Percentiles rank a stretch among this genome's conserved stretches.
Conservation (phyloP, 2,329 filamentous ascomycete species). For the Teratosphaeria pseudoeucalypti region DNA sequence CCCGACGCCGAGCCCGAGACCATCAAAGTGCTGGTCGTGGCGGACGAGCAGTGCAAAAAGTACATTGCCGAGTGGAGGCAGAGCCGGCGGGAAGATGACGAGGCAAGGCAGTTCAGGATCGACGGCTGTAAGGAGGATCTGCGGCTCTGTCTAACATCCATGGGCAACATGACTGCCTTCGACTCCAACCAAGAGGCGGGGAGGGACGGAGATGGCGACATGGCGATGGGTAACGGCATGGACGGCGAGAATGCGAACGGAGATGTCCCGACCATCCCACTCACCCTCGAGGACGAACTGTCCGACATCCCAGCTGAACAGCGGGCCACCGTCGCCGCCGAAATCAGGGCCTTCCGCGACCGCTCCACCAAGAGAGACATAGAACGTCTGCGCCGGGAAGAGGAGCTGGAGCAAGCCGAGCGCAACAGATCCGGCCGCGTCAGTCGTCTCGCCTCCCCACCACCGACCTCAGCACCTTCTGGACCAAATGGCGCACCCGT, state of each 20-base stretch:
- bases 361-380: constrained; percentile 79
- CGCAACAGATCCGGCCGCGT: constrained; percentile 58
- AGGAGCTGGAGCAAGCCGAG: constrained; percentile 84
- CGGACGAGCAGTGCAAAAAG: constrained; percentile 72
- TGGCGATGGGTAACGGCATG: constrained; percentile 23
- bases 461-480: constrained; percentile 51
- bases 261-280: constrained; percentile 81
- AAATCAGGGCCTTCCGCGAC: constrained; percentile 90
- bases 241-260: constrained; percentile 49
- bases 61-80: constrained; percentile 77
- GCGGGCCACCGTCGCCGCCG: constrained; percentile 85
- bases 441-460: constrained; percentile 63
- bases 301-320: constrained; percentile 93
- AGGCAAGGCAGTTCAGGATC: constrained; percentile 55
- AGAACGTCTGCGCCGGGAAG: constrained; percentile 77
- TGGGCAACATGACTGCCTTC: constrained; percentile 54
- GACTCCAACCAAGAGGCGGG: constrained; percentile 13
- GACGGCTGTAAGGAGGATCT: constrained; percentile 60
- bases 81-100: constrained; percentile 48
- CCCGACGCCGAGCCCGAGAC: constrained; percentile 33
- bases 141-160: constrained; percentile 55
- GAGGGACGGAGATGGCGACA: constrained; percentile 8
- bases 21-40: constrained; percentile 40
- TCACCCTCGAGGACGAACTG: constrained; percentile 77
- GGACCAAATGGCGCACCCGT: constrained; percentile 66